Evolutionary conservation across 129 eudicot species (phyloP).

Genomic region (Flaveria brownii): DNA sequence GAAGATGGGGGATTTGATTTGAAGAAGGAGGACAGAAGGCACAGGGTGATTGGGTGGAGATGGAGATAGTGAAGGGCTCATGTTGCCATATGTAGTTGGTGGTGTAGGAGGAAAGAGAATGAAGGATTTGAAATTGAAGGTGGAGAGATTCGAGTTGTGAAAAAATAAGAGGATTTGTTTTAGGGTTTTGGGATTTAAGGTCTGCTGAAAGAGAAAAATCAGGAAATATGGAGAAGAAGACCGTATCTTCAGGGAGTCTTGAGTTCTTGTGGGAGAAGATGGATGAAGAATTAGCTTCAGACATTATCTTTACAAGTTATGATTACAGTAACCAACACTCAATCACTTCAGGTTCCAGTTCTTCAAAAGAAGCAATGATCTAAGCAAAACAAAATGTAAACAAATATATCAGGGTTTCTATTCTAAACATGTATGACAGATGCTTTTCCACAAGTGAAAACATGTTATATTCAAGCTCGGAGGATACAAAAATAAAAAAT

Average conservation of each 20-base stretch:
- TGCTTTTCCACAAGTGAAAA: not conserved
- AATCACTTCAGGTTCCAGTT: conserved; percentile 1
- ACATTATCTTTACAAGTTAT: conserved; percentile 30
- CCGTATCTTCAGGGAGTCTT: conserved; percentile 72
- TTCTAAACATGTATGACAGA: not conserved
- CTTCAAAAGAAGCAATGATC: not conserved
- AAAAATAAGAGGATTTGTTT: conserved; percentile 23
- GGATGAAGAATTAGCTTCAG: conserved; percentile 41
- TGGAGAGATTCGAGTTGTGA: conserved; percentile 69
- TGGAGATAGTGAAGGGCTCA: conserved; percentile 57
- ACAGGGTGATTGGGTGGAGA: conserved; percentile 34
- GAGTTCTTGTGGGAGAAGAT: conserved; percentile 53
- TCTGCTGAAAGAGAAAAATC: conserved; percentile 45
- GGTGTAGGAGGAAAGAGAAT: conserved; percentile 47
- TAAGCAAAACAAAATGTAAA: conserved; percentile 7
- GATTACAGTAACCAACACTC: conserved; percentile 21
- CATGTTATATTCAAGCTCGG: not conserved
- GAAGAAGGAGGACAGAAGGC: conserved; percentile 35
- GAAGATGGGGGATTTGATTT: conserved; percentile 51
- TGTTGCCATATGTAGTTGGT: conserved; percentile 67
- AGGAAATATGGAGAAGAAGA: conserved; percentile 77
- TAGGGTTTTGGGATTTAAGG: conserved; percentile 34
- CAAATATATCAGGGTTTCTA: not conserved
- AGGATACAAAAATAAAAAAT: not conserved
- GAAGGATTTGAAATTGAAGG: conserved; percentile 67